Base-by-base conservation (phyloP, 2,329 filamentous ascomycete species). In the Chrysoporthe austroafricana region DNA sequence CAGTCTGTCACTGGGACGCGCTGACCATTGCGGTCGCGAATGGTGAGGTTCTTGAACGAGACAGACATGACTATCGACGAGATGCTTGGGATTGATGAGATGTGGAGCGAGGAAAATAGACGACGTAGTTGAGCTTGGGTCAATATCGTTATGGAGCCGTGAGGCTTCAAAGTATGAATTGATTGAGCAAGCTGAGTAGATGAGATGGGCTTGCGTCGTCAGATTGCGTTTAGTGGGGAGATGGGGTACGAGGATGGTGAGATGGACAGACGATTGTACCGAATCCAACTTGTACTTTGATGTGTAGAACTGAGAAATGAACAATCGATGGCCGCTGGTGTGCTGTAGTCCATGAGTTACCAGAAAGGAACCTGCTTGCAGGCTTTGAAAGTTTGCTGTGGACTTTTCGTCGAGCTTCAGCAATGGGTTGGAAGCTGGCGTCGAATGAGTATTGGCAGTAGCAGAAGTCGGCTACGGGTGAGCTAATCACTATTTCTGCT, bases 1-100 rank as follows among this genome's bases (percentile, higher is more conserved):
- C 66, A 69, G 46, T 70, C 66, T 2, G 46, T 62, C 3, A 66
- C 26, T 9, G 63, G 42, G 43, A 66, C 26, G 32, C 68, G 68
- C 8, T 46, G 50, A 39, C 21, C 32, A n/a, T 59, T 59, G 6
- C 61, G 46, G 66, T 56, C 56, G 13, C 62, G 64, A 14, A 70
- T 65, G 58, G 62, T 42, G 46, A 57, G 61, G 3, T 58, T 34
- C 9, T 18, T 46, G 44, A 14, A n/a, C 2, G 52, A 60, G 13
- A 63, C 9, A 21, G 66, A 26, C 68, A 70, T 63, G n/a, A 13
- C 21, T 26, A 11, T 54, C 9, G 26, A 2, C 26, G 21, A 54
- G 50, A 14, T 32, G 21, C 11, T 54, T 2, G 3, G 4, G 14
- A 6, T 32, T 54, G 21, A 32, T 54, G 50, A 14, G 50, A 2